Conservation (phyloP, 495 filamentous ascomycete genomes). For the Articulospora tetracladia region DNA sequence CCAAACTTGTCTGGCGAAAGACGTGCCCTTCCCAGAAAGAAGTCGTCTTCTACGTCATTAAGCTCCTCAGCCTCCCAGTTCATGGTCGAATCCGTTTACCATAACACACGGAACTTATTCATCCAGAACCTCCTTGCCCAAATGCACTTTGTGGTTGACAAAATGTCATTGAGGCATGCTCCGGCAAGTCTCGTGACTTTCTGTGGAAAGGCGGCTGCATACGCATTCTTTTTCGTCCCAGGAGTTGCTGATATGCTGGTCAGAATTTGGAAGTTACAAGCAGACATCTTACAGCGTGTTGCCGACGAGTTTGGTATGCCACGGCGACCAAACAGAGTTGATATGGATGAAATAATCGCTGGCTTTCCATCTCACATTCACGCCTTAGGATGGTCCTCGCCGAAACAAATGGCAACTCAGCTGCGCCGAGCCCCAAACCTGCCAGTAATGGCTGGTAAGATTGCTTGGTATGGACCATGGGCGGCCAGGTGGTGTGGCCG, state of each 20-base stretch:
- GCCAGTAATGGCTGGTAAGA: slow-evolving; percentile 65
- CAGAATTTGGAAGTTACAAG: slow-evolving; percentile 71
- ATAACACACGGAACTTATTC: slow-evolving; percentile 92
- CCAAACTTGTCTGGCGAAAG: slow-evolving; percentile 20
- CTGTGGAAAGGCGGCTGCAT: slow-evolving; percentile 90
- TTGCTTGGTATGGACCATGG: slow-evolving; percentile 87
- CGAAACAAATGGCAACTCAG: slow-evolving; percentile 55
- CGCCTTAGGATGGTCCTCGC: slow-evolving; percentile 66
- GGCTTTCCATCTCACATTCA: slow-evolving; percentile 73
- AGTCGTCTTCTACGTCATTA: slow-evolving; percentile 45
- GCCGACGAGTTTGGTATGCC: slow-evolving; percentile 59
- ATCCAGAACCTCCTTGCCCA: slow-evolving; percentile 82
- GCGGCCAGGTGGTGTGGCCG: slow-evolving; percentile 79
- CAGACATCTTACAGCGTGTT: slow-evolving; percentile 64
- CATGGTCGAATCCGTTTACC: slow-evolving; percentile 82
- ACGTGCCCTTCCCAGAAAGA: slow-evolving; percentile 31
- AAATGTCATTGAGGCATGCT: slow-evolving; percentile 80
- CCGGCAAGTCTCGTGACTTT: slow-evolving; percentile 90
- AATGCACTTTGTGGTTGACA: slow-evolving; percentile 82
- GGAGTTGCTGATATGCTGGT: slow-evolving; percentile 85
- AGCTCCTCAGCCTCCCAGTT: slow-evolving; percentile 70
- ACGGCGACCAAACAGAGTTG: slow-evolving; percentile 36
- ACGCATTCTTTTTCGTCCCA: slow-evolving; percentile 94
- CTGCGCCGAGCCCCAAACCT: slow-evolving; percentile 64
- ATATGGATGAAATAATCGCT: slow-evolving; percentile 56